Base-by-base conservation (phyloP, 805 yeast species). In the Candida sithepensis region DNA sequence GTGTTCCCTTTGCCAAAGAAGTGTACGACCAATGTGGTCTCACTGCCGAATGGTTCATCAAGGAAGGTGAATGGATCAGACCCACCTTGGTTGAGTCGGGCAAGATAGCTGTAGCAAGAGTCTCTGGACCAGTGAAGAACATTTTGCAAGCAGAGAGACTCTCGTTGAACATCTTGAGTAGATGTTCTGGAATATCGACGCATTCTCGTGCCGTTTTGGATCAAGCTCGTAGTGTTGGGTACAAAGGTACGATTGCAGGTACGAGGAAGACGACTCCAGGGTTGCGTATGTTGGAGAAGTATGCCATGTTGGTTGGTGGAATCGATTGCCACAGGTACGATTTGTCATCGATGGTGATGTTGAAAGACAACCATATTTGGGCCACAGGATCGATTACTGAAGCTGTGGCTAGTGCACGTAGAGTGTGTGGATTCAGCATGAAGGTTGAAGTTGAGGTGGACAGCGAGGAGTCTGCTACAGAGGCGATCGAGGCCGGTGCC, bases 211-310 rank as follows among this genome's bases (percentile, higher is more conserved):
- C 70, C 24, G 77, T 91, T 3, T 70, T 82, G 44, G 60, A 68
- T 5, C 65, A 79, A 48, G 96, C 97, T 1, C 76, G 82, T 47
- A 67, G 76, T 38, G 68, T 77, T 4, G 94, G 95, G 0, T 92
- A 81, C 62, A 70, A 70, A 3, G 98, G 98, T 0, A 75, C 84
- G 21, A 89, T 91, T 63, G 97, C 98, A 0, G 98, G 97, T 6
- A 91, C 98, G 1, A 79, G 98, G 63, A 91, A 91, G 68, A 92
- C 97, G n/a, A 92, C 98, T 0, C 98, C 98, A 0, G 98, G 98
- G 0, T 76, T 91, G 52, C 79, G 98, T 60, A 72, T 84, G 39
- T 69, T 92, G 48, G 98, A 91, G 63, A 91, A 91, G 65, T 91
- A 91, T 68, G 85, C 96, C 21, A 92, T 91, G 98, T 70, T 88